Evolutionary conservation across 371 early-diverging fungal genomes (phyloP).

Genomic region (Mortierella sp.): DNA sequence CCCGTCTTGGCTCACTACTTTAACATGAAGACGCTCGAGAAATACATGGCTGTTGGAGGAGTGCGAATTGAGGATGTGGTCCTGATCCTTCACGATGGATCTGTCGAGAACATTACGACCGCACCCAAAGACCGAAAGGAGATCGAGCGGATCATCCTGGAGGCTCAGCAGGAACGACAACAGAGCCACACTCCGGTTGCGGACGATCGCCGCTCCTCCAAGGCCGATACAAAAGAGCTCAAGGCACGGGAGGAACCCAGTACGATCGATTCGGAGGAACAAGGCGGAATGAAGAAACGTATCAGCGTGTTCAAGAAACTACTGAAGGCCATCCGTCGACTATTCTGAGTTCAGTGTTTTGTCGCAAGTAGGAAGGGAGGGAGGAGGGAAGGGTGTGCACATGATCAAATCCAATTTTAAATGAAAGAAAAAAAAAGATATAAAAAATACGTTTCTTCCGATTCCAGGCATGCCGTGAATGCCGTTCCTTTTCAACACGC

Average conservation of each 20-base stretch:
- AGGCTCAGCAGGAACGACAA: conserved; percentile 25
- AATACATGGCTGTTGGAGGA: conserved; percentile 86
- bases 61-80: conserved; percentile 95
- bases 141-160: conserved; percentile 60
- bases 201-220: conserved; percentile 1
- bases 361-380: too few relatives aligned
- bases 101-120: conserved; percentile 74
- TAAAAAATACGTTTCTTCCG: too few relatives aligned
- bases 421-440: too few relatives aligned
- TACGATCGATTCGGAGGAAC: neutral
- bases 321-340: conserved; percentile 30
- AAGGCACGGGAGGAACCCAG: neutral
- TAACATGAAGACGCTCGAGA: conserved; percentile 69
- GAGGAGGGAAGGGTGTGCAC: too few relatives aligned
- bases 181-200: conserved; percentile 2
- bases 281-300: conserved; percentile 30
- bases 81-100: conserved; percentile 70
- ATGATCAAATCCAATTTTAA: too few relatives aligned
- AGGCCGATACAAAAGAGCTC: neutral
- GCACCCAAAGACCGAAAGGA: conserved; percentile 74
- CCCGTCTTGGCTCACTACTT: conserved; percentile 67
- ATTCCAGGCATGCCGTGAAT: too few relatives aligned
- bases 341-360: too few relatives aligned
- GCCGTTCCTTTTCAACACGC: too few relatives aligned
- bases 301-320: conserved; percentile 45